Percentiles rank a stretch among this genome's conserved stretches.
Conservation (phyloP, 1,139 yeast genomes). For the Cylindricascospora bacillispora region DNA sequence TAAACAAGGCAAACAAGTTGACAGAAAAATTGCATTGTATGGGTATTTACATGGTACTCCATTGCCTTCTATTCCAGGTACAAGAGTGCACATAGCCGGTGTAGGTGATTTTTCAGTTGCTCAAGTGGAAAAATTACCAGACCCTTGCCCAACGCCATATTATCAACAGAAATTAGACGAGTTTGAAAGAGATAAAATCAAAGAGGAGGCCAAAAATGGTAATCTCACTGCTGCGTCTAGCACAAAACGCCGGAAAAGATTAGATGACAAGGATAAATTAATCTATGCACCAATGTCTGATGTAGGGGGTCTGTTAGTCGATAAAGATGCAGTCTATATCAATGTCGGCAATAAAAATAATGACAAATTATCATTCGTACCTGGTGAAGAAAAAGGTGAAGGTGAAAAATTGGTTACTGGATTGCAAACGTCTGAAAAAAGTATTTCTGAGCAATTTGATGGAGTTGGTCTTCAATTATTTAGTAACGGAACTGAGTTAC, state of each 20-base stretch:
- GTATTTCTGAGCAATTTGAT: slow-evolving; percentile 49
- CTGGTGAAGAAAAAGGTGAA: slow-evolving; percentile 59
- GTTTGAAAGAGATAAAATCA: slow-evolving; percentile 47
- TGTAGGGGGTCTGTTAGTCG: slow-evolving; percentile 94
- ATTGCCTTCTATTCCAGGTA: slow-evolving; percentile 47
- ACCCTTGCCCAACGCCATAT: slow-evolving; percentile 97
- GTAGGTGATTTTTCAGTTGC: slow-evolving; percentile 77
- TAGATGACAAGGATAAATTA: slow-evolving; percentile 87
- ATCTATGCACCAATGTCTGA: slow-evolving; percentile 99
- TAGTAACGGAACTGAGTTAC: slow-evolving; percentile 42
- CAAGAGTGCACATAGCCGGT: slow-evolving; percentile 89
- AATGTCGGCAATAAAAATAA: slow-evolving; percentile 52
- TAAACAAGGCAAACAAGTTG: slow-evolving; percentile 60
- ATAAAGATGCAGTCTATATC: slow-evolving; percentile 92
- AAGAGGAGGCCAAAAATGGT: slow-evolving; percentile 38
- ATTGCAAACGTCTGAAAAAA: slow-evolving; percentile 55
- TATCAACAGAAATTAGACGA: slow-evolving; percentile 79
- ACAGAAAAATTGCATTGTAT: slow-evolving; percentile 80
- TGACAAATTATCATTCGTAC: slow-evolving; percentile 39
- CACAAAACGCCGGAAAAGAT: slow-evolving; percentile 69
- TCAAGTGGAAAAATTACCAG: slow-evolving; percentile 80
- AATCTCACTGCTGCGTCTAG: slow-evolving; percentile 35
- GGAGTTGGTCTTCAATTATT: slow-evolving; percentile 68
- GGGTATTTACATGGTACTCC: slow-evolving; percentile 96
- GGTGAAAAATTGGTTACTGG: slow-evolving; percentile 79